Percentiles rank a stretch among this genome's conserved stretches.
These are phyloP conservation scores for Vaccinium corymbosum DNA, from an alignment of 148 eudicot genomes.

Conservation along the genomic window DNA sequence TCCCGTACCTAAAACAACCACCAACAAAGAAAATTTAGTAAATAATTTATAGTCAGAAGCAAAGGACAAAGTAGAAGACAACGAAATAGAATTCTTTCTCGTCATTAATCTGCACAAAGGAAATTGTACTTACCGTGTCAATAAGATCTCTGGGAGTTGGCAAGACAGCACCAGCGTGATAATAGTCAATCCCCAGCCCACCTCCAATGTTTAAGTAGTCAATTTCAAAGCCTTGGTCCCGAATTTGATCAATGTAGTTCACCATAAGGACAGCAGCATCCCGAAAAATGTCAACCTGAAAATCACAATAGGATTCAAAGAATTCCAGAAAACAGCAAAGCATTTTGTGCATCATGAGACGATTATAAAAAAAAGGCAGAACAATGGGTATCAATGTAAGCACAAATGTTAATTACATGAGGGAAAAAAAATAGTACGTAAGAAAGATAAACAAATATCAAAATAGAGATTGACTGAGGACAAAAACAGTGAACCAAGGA, in stretches of 20 bases:
- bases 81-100: neutral
- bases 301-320: conserved; percentile 5
- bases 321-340: neutral
- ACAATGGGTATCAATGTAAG: conserved; percentile 15
- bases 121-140: conserved; percentile 59
- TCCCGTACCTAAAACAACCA: conserved; percentile 62
- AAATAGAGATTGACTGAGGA: neutral
- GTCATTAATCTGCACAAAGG: neutral
- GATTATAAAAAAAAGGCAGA: neutral
- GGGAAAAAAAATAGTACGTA: conserved; percentile 22
- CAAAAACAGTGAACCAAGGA: neutral
- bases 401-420: conserved; percentile 31
- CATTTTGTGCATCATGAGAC: neutral
- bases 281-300: conserved; percentile 87
- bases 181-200: conserved; percentile 93
- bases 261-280: conserved; percentile 97
- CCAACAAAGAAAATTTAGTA: conserved; percentile 5
- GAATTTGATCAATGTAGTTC: conserved; percentile 79
- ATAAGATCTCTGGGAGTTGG: conserved; percentile 89
- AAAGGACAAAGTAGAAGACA: neutral
- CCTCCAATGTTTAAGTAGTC: conserved; percentile 92
- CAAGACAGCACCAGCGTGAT: conserved; percentile 83
- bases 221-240: conserved; percentile 86
- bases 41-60: neutral
- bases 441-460: neutral